Evolutionary conservation across 78 protist species (phyloP), one percentile per base, ranked within the genome.

Genomic region (Paulinella micropora): DNA sequence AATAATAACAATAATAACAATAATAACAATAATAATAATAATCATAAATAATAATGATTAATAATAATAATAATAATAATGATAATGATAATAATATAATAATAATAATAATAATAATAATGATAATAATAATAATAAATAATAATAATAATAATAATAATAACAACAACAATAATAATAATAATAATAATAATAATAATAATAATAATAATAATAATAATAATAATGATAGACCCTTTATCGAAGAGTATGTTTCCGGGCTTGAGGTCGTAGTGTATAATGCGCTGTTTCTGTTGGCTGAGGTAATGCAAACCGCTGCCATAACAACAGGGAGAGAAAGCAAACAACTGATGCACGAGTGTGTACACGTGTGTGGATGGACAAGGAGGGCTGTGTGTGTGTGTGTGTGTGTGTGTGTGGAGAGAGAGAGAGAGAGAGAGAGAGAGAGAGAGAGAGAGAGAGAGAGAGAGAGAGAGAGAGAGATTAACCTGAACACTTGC

Each of bases 191-290:
- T 51, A 51, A 23, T 23, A 23, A 51, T 51, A 51, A 23, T 23
- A 23, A 23, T 51, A 51, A 6, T 6, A 23, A 51, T 51, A 51
- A 51, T 51, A 23, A 23, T 15, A 23, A 51, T n/a, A 51, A 51
- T 15, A 51, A 51, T 51, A 51, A 81, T 31, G 15, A 15, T 31
- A 31, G 29, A 81, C 84, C 92, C 94, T 6, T 90, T 51, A 37
- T 89, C 77, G 89, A 93, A 85, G 73, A 95, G 40, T 37, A 96
- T 86, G 81, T 96, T 96, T 15, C 89, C 97, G 0, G 98, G 98
- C 92, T 96, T 96, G 86, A 96, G 93, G 89, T 96, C 98, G 87
- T 94, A 96, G 89, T 96, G 98, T 41, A 96, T 95, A 39, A 96
- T 88, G 0, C 34, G 81, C 38, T 69, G 89, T 29, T 31, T n/a